Evolutionary conservation across 371 early-diverging fungal genomes (phyloP).

Genomic region (Zancudomyces culisetae): DNA sequence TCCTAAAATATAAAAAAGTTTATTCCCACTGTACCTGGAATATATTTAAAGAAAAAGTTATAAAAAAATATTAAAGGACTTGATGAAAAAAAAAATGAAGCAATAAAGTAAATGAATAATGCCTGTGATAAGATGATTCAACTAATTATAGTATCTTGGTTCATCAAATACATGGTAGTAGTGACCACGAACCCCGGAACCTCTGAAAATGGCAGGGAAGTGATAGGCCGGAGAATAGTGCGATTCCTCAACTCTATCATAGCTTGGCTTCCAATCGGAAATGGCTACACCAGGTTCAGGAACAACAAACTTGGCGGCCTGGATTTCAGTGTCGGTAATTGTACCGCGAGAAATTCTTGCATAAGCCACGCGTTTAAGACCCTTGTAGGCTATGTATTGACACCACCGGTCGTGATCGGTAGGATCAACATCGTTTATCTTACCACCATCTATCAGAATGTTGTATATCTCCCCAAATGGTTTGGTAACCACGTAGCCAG

Average conservation of each 20-base stretch:
- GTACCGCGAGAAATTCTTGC: constrained; percentile 60
- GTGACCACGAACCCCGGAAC: constrained; percentile 48
- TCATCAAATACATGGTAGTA: constrained; percentile 59
- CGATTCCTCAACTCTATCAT: constrained; percentile 32
- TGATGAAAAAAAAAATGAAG: too few species aligned
- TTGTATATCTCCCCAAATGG: constrained; percentile 44
- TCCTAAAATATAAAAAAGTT: too few species aligned
- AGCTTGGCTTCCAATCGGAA: constrained; percentile 33
- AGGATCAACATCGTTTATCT: constrained; percentile 55
- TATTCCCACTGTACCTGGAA: too few species aligned
- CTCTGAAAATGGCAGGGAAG: constrained; percentile 50
- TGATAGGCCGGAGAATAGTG: constrained; percentile 31
- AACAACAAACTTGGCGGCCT: constrained; percentile 57
- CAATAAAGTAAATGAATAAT: too few species aligned
- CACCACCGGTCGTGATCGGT: constrained; percentile 70
- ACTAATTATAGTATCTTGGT: constrained; percentile 42
- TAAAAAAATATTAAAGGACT: too few species aligned
- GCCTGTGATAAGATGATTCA: constrained; percentile 4
- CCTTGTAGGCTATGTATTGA: constrained; percentile 62
- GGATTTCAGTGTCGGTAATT: constrained; percentile 72
- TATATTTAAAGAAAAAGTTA: too few species aligned
- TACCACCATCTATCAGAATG: constrained; percentile 39
- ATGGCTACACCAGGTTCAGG: constrained; percentile 25
- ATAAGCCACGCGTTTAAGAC: constrained; percentile 49
- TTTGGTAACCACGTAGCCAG: constrained; percentile 64